Evolutionary conservation across 1,139 yeast species (phyloP), one percentile per base, ranked within the genome.

Genomic region (Diutina mesorugosa): DNA sequence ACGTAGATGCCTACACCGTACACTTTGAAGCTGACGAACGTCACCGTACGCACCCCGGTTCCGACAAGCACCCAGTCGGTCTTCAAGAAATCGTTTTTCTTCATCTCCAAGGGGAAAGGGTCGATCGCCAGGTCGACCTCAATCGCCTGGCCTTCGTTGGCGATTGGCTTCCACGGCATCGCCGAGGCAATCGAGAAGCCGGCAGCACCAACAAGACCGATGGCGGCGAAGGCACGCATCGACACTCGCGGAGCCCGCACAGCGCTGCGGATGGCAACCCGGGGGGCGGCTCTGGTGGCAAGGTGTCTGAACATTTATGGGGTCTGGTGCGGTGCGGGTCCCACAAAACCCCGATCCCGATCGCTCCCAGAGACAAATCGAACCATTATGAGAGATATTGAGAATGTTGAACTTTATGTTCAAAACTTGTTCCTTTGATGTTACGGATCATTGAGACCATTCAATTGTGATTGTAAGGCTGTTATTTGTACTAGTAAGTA

Each of bases 1-100:
- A 88, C 74, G 66, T 91, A 91, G 16, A 91, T 71, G 0, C 96
- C 98, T 50, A 88, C 73, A 0, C 90, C 96, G 66, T 91, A 91
- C 4, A 93, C 97, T 63, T 85, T 89, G 72, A 91, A 83, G n/a
- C 79, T 75, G 48, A 90, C 64, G 65, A 91, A 88, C 0, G 97
- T 87, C 14, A 91, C 97, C 0, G 85, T 72, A 64, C 98, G 75
- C 3, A 85, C 82, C 0, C 98, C 98, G 58, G 80, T 78, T 0
- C 97, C 98, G 12, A 93, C 64, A 54, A 90, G 67, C 18, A 32
- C 45, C 53, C 53, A 50, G n/a, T 50, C 53, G 6, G n/a, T n/a
- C 54, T 76, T 70, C 18, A 67, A 45, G 32, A 7, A 45, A 7
- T 18, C 18, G 35, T 16, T 41, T 10, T 18, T 28, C 16, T 6